phyloP scores from a whole-genome alignment of 108 stramenopile genomes.

The Fragilaria crotonensis region DNA sequence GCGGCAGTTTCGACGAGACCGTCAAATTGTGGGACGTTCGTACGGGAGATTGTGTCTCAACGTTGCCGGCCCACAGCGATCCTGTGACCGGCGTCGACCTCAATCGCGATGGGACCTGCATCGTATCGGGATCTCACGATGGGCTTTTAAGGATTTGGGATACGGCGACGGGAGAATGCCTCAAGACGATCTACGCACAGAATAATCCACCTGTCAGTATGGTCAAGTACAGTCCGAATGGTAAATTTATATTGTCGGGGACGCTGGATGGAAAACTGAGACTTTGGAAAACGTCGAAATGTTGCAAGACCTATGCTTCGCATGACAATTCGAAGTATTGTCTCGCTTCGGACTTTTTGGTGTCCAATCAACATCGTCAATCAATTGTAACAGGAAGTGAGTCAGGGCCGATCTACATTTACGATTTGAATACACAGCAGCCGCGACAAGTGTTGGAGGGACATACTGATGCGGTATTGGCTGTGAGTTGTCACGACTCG shows the following conservation, averaged over 20 bases:
- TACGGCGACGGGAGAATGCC: conserved; percentile 88
- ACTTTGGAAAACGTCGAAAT: conserved; percentile 46
- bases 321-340: conserved; percentile 72
- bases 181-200: conserved; percentile 91
- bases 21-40: conserved; percentile 95
- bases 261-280: conserved; percentile 76
- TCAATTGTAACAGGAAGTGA: conserved; percentile 85
- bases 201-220: conserved; percentile 81
- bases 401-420: conserved; percentile 80
- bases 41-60: conserved; percentile 82
- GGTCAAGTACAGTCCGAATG: conserved; percentile 87
- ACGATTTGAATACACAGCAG: conserved; percentile 75
- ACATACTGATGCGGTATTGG: conserved; percentile 73
- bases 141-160: conserved; percentile 95
- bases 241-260: conserved; percentile 76
- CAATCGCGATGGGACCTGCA: conserved; percentile 81
- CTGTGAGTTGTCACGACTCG: conserved; percentile 67
- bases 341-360: conserved; percentile 58
- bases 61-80: conserved; percentile 92
- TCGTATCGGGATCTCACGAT: conserved; percentile 82
- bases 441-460: conserved; percentile 67
- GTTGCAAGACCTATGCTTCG: conserved; percentile 41
- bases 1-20: conserved; percentile 89
- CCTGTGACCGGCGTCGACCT: conserved; percentile 91
- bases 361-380: conserved; percentile 49